Evolutionary conservation across 2,329 filamentous ascomycete species (phyloP).

Genomic region (Penicillium hesseltinei): DNA sequence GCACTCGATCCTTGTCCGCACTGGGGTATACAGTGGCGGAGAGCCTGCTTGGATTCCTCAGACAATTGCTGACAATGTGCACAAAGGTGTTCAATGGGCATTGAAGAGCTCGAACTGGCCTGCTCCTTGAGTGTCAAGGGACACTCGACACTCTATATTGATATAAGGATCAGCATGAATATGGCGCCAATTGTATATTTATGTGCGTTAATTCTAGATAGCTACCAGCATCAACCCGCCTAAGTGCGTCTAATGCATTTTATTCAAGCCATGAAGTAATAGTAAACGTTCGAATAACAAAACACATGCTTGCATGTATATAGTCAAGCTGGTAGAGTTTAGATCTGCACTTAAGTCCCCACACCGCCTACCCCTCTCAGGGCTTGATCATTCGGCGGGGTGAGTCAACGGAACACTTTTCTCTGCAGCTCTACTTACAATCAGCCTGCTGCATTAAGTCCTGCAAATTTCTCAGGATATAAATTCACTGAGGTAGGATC

Average conservation of each 20-base stretch:
- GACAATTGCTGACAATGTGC: conserved; percentile 70
- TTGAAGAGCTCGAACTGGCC: conserved; percentile 54
- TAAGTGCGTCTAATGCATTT: neutral
- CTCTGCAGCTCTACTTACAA: conserved; percentile 7
- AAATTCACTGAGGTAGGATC: conserved; percentile 22
- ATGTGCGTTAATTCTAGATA: neutral
- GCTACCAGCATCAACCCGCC: neutral
- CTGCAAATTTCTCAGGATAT: conserved; percentile 12
- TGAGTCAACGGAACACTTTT: conserved; percentile 26
- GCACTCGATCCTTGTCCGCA: conserved; percentile 73
- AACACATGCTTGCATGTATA: neutral
- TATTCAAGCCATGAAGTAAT: neutral
- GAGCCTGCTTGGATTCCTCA: conserved; percentile 62
- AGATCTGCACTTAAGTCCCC: neutral
- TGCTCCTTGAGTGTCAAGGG: neutral
- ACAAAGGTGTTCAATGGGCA: conserved; percentile 74
- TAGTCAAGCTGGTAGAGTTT: neutral
- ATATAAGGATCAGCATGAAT: neutral
- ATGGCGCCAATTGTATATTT: conserved; percentile 1
- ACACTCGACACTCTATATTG: neutral
- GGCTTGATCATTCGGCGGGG: conserved; percentile 31
- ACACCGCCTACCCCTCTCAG: conserved; percentile 33
- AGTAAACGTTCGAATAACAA: neutral
- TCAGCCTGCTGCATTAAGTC: conserved; percentile 2
- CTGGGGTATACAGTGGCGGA: conserved; percentile 67